Evolutionary conservation across 371 early-diverging fungal species (phyloP), one percentile per base, ranked within the genome.

Genomic region (Mucor saturninus): DNA sequence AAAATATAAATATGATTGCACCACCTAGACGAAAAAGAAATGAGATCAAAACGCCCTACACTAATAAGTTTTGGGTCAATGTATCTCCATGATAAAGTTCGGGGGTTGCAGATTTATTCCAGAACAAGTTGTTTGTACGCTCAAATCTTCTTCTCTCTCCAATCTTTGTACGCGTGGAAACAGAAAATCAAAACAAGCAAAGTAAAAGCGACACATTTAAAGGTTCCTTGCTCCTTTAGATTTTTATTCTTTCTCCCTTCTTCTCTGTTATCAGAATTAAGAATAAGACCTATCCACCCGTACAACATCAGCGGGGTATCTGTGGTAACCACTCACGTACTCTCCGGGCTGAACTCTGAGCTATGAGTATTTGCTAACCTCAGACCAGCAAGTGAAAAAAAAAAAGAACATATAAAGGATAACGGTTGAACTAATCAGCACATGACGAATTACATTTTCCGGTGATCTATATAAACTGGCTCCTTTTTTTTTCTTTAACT

Each of bases 381-480:
- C 62, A 62, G 56, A 62, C 62, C 62, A 62, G 37, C 46, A 56
- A 32, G 35, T 9, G 21, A 49, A 58, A 49, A 46, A 45, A 14
- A 8, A 35, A 37, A 58, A 37, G 31, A 26, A 49, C 11, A 30
- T 52, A 54, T 43, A 54, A 39, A 31, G 54, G 52, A 61, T 54
- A 45, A 61, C 30, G 54, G 38, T 26, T 21, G 54, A 54, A 39
- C 59, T 52, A 59, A 46, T 46, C 45, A 49, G 48, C 59, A 59
- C 54, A 65, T 54, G 54, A 65, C 59, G 59, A 48, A 26, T 46
- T 48, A 39, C 28, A 21, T 28, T 43, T 59, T 40, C 46, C 49
- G 59, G 59, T n/a, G 30, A 56, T 40, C 50, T 62, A 56, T 62
- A 62, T 62, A 62, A 62, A 62, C 29, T 39, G 37, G 49, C 31